A percentile compares a stretch with the other conserved stretches of the same genome.
These are phyloP conservation scores for Lomentospora prolificans DNA, from an alignment of 2,329 filamentous ascomycete genomes.

Conservation along the genomic window DNA sequence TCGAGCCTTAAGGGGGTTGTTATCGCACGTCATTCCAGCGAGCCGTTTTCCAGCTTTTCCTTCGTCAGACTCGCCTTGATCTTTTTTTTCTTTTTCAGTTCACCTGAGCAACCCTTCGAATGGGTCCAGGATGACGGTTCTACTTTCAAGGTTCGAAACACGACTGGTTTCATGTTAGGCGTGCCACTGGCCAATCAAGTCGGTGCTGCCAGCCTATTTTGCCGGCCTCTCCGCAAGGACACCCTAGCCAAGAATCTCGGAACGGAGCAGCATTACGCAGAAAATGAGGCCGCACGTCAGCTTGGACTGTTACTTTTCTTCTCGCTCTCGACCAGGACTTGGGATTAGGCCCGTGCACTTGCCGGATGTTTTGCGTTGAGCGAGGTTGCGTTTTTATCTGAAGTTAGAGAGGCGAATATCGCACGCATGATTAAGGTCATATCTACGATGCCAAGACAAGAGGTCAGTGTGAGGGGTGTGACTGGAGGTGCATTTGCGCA, in stretches of 20 bases:
- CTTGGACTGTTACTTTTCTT: background rate
- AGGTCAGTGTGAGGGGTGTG: background rate
- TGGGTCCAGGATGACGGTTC: background rate
- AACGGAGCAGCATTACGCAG: no score
- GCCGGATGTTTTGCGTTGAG: background rate
- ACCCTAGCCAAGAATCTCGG: background rate
- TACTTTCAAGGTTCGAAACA: slow-evolving; percentile 8
- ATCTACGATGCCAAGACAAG: background rate
- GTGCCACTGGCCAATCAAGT: slow-evolving; percentile 2
- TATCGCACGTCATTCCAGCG: background rate
- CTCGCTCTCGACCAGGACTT: background rate
- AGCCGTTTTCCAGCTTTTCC: background rate
- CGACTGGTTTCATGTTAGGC: slow-evolving; percentile 7
- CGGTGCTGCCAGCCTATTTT: background rate
- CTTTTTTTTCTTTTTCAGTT: background rate
- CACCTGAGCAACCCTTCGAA: background rate
- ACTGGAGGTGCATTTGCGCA: no score
- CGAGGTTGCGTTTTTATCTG: background rate
- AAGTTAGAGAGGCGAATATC: background rate
- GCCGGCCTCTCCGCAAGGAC: background rate
- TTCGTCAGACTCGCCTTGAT: background rate
- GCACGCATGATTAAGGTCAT: background rate
- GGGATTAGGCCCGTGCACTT: background rate
- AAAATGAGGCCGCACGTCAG: no score
- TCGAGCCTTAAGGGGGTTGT: background rate